Percentiles rank a stretch among this genome's conserved stretches.
These are phyloP conservation scores for Volvariella volvacea DNA, from an alignment of 1,284 basidiomycete species.

Conservation along the genomic window DNA sequence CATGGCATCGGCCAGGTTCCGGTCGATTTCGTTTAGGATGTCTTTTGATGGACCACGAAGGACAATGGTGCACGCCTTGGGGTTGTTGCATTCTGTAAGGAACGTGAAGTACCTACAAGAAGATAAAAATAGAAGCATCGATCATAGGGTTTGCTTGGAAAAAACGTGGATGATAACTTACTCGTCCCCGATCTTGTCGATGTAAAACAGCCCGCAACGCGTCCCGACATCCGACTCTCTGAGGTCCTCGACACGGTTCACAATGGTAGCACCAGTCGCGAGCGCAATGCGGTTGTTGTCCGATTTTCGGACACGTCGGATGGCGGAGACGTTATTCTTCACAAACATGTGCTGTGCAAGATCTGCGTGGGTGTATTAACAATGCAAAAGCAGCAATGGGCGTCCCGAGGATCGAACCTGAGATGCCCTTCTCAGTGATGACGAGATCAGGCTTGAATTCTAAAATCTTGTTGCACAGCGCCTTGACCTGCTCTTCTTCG, in stretches of 20 bases:
- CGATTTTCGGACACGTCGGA: conserved; percentile 94
- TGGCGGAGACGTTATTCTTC: conserved; percentile 86
- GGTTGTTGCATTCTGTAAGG: conserved; percentile 86
- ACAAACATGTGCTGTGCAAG: conserved; percentile 91
- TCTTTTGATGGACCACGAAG: conserved; percentile 98
- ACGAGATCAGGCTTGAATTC: conserved; percentile 95
- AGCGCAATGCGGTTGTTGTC: conserved; percentile 99
- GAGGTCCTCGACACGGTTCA: conserved; percentile 94
- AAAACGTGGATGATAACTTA: conserved; percentile 29
- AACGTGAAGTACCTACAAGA: conserved; percentile 88
- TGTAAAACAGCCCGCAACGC: conserved; percentile 89
- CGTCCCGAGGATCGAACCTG: conserved; percentile 45
- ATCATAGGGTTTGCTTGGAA: too few species aligned
- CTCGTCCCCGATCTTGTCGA: conserved; percentile 98
- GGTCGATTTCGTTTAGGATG: conserved; percentile 96
- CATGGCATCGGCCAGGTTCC: conserved; percentile 98
- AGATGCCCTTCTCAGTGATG: conserved; percentile 97
- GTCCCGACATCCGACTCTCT: conserved; percentile 91
- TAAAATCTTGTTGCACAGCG: conserved; percentile 80
- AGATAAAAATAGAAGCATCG: conserved; percentile 2
- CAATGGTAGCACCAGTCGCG: conserved; percentile 93
- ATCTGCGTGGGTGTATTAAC: conserved; percentile 41
- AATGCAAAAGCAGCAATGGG: not conserved
- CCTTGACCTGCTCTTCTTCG: conserved; percentile 96
- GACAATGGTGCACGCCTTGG: conserved; percentile 97